Conservation (phyloP, 2,329 filamentous ascomycete species). For the Penicillium sp. region DNA sequence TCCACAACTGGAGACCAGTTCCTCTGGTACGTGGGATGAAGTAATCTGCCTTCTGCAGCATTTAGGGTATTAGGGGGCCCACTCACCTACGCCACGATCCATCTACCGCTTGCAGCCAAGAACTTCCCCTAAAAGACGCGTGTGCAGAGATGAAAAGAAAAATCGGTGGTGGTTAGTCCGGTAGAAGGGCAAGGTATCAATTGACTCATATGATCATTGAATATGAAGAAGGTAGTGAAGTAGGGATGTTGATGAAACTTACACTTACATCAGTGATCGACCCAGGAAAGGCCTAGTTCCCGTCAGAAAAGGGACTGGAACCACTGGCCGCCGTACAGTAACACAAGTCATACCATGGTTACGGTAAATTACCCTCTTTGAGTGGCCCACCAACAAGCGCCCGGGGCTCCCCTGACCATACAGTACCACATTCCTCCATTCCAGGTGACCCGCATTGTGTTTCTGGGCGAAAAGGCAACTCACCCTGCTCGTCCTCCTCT, state of each 20-base stretch:
- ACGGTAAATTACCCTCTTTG: not conserved
- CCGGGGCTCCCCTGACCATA: not conserved
- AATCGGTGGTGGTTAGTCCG: not conserved
- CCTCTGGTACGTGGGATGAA: slow-evolving; percentile 9
- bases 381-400: not conserved
- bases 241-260: not conserved
- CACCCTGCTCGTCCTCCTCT: not conserved
- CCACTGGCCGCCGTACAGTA: not conserved
- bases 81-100: slow-evolving; percentile 6
- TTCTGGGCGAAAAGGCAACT: not conserved
- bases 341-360: not conserved
- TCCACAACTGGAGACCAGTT: slow-evolving; percentile 13
- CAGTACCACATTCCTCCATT: slow-evolving; percentile 5
- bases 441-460: slow-evolving; percentile 7
- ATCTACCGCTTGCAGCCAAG: slow-evolving; percentile 20
- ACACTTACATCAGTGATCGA: not conserved
- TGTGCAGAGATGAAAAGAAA: not conserved
- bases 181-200: not conserved
- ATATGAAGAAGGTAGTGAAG: not conserved
- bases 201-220: not conserved
- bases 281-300: not conserved
- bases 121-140: slow-evolving; percentile 1
- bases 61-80: not conserved
- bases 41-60: slow-evolving; percentile 1
- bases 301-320: not conserved